phyloP scores from a whole-genome alignment of 768 basidiomycete genomes.

The Auricularia heimuer region DNA sequence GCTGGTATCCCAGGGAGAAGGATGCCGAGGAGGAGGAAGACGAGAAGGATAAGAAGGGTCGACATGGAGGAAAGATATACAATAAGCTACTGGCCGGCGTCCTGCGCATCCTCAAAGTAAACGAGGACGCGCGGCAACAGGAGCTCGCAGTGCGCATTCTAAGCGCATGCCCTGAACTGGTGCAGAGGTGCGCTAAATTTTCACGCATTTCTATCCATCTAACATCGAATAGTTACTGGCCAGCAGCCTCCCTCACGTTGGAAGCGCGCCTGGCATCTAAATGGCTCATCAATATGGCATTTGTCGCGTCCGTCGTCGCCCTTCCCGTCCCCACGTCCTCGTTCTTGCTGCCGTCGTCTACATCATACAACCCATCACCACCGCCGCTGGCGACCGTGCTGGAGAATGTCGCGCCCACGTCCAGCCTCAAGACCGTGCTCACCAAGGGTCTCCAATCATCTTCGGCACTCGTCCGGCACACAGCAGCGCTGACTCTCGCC shows the following conservation, averaged over 20 bases:
- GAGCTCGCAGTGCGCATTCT: slow-evolving; percentile 76
- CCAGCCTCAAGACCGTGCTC: slow-evolving; percentile 58
- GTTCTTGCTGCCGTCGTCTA: slow-evolving; percentile 42
- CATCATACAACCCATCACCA: slow-evolving; percentile 54
- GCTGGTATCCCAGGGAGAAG: slow-evolving; percentile 78
- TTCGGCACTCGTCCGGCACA: slow-evolving; percentile 74
- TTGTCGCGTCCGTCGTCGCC: slow-evolving; percentile 69
- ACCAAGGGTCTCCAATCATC: slow-evolving; percentile 72
- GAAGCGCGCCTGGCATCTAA: slow-evolving; percentile 82
- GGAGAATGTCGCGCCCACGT: slow-evolving; percentile 70
- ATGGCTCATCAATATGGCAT: slow-evolving; percentile 86
- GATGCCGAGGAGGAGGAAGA: slow-evolving; percentile 28
- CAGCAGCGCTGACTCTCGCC: slow-evolving; percentile 66
- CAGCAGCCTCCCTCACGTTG: slow-evolving; percentile 54
- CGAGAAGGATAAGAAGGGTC: slow-evolving; percentile 15
- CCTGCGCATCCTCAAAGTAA: slow-evolving; percentile 68
- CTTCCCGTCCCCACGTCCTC: slow-evolving; percentile 57
- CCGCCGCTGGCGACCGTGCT: slow-evolving; percentile 63
- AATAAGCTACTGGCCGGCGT: slow-evolving; percentile 79
- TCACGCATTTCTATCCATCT: slow-evolving; percentile 13
- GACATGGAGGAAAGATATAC: slow-evolving; percentile 45
- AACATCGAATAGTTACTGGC: slow-evolving; percentile 51
- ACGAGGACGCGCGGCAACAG: slow-evolving; percentile 78
- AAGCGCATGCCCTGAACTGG: slow-evolving; percentile 76
- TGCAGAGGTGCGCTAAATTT: slow-evolving; percentile 46